These are phyloP conservation scores for Brassica incana DNA, from an alignment of 345 rosid species.

Conservation along the genomic window DNA sequence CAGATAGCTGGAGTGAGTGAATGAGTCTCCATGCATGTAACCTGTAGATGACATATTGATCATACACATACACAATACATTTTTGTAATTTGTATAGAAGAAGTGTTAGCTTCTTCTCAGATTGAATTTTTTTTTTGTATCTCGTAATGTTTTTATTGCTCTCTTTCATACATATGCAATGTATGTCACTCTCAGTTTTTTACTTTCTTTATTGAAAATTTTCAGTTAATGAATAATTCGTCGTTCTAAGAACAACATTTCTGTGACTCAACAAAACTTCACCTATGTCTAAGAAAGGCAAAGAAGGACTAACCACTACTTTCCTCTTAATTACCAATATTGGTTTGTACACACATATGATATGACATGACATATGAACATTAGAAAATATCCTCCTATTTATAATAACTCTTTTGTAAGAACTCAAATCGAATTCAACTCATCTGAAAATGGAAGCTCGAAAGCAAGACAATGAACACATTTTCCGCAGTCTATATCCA, in stretches of 20 bases:
- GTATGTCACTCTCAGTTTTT: neutral
- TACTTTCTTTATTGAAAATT: neutral
- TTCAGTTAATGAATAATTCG: neutral
- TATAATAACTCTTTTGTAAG: conserved; percentile 27
- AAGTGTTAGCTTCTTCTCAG: conserved; percentile 1
- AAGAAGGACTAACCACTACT: conserved; percentile 14
- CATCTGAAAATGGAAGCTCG: conserved; percentile 31
- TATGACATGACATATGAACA: conserved; percentile 16
- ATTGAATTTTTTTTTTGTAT: neutral
- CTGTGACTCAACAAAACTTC: conserved; percentile 37
- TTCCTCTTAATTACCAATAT: conserved; percentile 23
- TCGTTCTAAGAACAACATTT: neutral
- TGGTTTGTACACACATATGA: neutral
- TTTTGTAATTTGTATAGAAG: neutral
- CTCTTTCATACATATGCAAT: neutral
- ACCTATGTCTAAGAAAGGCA: conserved; percentile 29
- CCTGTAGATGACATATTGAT: neutral
- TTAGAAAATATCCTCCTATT: conserved; percentile 15
- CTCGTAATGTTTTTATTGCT: neutral
- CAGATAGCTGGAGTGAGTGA: conserved; percentile 81
- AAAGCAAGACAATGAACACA: conserved; percentile 45
- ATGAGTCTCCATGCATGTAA: neutral
- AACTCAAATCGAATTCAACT: conserved; percentile 8
- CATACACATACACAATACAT: neutral
- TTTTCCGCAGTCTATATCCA: conserved; percentile 66